Percentiles rank a stretch among this genome's conserved stretches.
Evolutionary conservation across 2,329 filamentous ascomycete species (phyloP).

Genomic region (Colletotrichum chrysophilum): DNA sequence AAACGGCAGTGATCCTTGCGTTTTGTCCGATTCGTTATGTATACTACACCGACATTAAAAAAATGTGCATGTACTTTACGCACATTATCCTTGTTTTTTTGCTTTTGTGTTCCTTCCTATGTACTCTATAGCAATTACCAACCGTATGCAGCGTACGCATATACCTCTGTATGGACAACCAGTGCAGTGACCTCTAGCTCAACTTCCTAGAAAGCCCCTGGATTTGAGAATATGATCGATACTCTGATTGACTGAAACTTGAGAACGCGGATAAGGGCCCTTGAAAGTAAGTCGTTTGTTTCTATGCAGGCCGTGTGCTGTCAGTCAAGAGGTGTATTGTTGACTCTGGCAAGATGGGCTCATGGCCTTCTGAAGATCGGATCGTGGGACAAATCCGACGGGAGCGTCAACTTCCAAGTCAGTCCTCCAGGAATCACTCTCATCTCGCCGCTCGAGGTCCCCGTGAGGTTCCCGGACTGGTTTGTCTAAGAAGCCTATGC

Average conservation of each 20-base stretch:
- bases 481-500: background rate
- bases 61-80: background rate
- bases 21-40: background rate
- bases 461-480: background rate
- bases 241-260: background rate
- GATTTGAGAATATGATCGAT: background rate
- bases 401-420: background rate
- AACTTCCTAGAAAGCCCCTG: background rate
- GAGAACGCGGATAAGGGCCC: background rate
- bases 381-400: background rate
- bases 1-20: background rate
- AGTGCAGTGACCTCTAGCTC: background rate
- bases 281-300: background rate
- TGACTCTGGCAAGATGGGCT: background rate
- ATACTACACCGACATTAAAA: background rate
- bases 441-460: background rate
- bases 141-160: too few relatives aligned
- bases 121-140: too few relatives aligned
- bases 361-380: fast-evolving
- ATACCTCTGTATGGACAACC: too few relatives aligned
- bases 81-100: background rate
- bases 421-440: background rate
- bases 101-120: too few relatives aligned
- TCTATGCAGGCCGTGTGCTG: background rate
- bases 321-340: background rate